These are phyloP conservation scores for Diddensiella transvaalensis DNA, from an alignment of 805 yeast genomes.

Conservation along the genomic window DNA sequence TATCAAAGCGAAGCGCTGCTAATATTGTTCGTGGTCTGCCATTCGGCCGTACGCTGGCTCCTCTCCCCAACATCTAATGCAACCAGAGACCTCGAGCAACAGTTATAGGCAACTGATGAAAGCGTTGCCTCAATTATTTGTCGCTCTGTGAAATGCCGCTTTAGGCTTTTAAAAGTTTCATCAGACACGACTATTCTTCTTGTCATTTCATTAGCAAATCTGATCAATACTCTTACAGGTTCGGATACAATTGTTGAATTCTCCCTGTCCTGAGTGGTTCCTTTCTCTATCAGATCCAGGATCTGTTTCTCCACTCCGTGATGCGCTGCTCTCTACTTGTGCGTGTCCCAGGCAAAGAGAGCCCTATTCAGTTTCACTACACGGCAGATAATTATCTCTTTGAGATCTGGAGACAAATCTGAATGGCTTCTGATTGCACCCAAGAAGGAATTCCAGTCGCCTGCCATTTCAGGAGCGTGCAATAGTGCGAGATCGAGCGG, in stretches of 20 bases:
- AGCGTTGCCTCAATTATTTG: conserved; percentile 11
- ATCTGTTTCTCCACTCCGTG: conserved; percentile 3
- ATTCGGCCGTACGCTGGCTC: conserved; percentile 3
- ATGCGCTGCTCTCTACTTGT: neutral
- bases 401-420: conserved; percentile 1
- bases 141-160: conserved; percentile 2
- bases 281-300: neutral
- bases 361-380: conserved; percentile 12
- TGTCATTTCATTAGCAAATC: conserved; percentile 10
- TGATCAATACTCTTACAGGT: neutral
- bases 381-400: conserved; percentile 10
- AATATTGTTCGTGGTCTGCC: too few relatives aligned
- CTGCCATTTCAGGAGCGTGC: conserved; percentile 7
- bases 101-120: conserved; percentile 7
- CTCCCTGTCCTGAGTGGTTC: conserved; percentile 2
- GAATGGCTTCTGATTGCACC: conserved; percentile 8
- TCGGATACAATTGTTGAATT: neutral
- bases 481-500: conserved; percentile 10
- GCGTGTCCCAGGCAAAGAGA: conserved; percentile 11
- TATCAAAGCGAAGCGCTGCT: too few relatives aligned
- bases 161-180: neutral
- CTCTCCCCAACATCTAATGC: conserved; percentile 11
- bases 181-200: conserved; percentile 6
- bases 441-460: conserved; percentile 10
- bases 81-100: conserved; percentile 10